Evolutionary conservation across 2,329 filamentous ascomycete species (phyloP), one percentile per base, ranked within the genome.

Genomic region (Neopestalotiopsis sp.): DNA sequence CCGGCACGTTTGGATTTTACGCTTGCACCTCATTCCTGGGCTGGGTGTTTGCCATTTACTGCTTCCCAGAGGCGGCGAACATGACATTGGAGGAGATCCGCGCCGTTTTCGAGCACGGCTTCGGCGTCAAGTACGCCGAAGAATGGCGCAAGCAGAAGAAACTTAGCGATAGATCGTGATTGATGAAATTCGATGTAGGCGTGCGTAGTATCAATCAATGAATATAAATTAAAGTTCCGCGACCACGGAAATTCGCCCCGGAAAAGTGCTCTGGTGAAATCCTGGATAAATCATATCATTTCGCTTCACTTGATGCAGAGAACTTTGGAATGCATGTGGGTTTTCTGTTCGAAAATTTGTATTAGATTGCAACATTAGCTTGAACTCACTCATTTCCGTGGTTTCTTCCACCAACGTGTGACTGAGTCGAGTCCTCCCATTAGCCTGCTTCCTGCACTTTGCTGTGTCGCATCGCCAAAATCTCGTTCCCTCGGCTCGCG

Each of bases 1-100:
- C 78, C 1, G 83, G 84, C 2, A 80, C 83, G 0, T 86, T 85
- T 68, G 83, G 83, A 1, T 86, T 86, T 74, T 86, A 85, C 68
- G 81, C 83, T 0, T 81, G 76, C 0, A 81, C 85, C 34, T 85
- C 82, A 70, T 80, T 83, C 68, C 70, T 84, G 30, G 83, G 84
- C 17, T 85, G 81, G 75, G 66, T 86, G 9, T 81, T 82, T 65
- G 78, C 85, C 17, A 77, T 81, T 49, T 81, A 84, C 74, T 83
- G 76, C 68, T 86, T 84, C 70, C 84, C 84, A 2, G 83, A 87
- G 70, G 83, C 84, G 7, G 83, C 85, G 66, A 85, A 84, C 10
- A 82, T 87, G 80, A 81, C 85, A 20, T 74, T 87, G 4, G 86
- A 87, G 72, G 82, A 83, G 40, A 80, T 85, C 58, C 75, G 83